A percentile compares a stretch with the other conserved stretches of the same genome.
Conservation (phyloP, 2,329 filamentous ascomycete species). For the Cylindrodendrum hubeiense region DNA sequence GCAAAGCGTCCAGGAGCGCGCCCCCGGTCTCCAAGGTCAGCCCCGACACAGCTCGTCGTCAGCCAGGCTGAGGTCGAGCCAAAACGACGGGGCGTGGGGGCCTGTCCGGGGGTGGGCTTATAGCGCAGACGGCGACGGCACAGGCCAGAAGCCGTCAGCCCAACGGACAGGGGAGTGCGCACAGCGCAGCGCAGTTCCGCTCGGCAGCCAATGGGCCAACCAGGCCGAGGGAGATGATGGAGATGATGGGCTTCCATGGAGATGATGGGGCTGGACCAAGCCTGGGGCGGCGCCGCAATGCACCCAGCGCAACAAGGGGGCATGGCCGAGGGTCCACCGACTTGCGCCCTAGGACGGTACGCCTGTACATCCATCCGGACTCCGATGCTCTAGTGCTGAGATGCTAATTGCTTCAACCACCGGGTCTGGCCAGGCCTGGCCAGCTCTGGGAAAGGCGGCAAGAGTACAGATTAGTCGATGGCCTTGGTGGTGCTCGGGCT, state of each 20-base stretch:
- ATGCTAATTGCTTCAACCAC: neutral
- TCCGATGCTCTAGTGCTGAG: neutral
- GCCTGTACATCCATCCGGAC: no score
- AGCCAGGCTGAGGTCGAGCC: slow-evolving; percentile 13
- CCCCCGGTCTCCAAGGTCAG: slow-evolving; percentile 17
- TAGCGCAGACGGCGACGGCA: neutral
- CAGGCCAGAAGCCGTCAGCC: no score
- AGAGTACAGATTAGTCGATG: no score
- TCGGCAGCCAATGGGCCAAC: no score
- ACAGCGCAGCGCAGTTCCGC: no score
- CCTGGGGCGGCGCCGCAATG: neutral
- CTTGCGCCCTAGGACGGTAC: neutral
- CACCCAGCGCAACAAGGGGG: neutral
- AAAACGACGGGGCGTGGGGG: neutral
- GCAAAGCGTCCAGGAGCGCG: neutral
- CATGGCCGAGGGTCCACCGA: neutral
- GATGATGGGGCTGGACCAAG: no score
- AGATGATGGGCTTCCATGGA: no score
- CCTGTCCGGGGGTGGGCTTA: no score
- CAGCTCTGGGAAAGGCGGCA: no score
- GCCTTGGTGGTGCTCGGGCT: no score
- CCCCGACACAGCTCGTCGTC: slow-evolving; percentile 10
- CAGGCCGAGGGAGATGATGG: neutral
- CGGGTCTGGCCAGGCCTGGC: no score
- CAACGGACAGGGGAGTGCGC: no score